A percentile compares a stretch with the other conserved stretches of the same genome.
Evolutionary conservation across 2,329 filamentous ascomycete genomes (phyloP).

Genomic region (Claviceps spartinae): DNA sequence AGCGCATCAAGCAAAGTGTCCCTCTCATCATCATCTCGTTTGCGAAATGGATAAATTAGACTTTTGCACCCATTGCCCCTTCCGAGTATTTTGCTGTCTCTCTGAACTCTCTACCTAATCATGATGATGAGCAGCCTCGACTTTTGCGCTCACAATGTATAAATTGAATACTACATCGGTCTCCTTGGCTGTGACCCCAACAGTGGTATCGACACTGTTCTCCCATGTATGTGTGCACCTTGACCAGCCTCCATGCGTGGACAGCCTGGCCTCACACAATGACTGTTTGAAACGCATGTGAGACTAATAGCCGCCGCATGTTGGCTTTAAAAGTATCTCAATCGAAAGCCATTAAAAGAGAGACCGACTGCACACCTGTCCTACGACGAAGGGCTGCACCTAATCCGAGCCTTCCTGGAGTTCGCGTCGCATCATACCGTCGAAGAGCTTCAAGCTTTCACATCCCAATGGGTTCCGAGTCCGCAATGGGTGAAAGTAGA

Average conservation of each 20-base stretch:
- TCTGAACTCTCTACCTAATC: neutral
- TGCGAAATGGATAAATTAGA: neutral
- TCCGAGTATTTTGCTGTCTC: neutral
- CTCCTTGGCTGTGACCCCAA: slow-evolving; percentile 72
- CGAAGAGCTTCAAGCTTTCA: slow-evolving; percentile 87
- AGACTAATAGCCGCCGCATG: neutral
- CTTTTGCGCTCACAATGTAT: slow-evolving; percentile 25
- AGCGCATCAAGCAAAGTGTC: neutral
- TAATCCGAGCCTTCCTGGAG: slow-evolving; percentile 74
- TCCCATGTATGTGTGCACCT: slow-evolving; percentile 52
- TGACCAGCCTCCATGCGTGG: neutral
- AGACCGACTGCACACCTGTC: slow-evolving; percentile 84
- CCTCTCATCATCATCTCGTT: neutral
- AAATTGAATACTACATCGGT: slow-evolving; percentile 68
- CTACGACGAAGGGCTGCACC: slow-evolving; percentile 81
- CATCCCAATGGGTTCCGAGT: slow-evolving; percentile 77
- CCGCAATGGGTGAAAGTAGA: slow-evolving; percentile 80
- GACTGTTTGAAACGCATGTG: neutral
- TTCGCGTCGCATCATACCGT: slow-evolving; percentile 83
- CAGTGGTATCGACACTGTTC: slow-evolving; percentile 73
- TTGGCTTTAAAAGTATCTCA: slow-evolving; percentile 52
- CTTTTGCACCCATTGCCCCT: neutral
- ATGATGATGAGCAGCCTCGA: neutral
- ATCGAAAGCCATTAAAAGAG: slow-evolving; percentile 58
- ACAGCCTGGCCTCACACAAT: neutral